phyloP scores from a whole-genome alignment of 176 grass and related monocot species.

The Musa acuminata region DNA sequence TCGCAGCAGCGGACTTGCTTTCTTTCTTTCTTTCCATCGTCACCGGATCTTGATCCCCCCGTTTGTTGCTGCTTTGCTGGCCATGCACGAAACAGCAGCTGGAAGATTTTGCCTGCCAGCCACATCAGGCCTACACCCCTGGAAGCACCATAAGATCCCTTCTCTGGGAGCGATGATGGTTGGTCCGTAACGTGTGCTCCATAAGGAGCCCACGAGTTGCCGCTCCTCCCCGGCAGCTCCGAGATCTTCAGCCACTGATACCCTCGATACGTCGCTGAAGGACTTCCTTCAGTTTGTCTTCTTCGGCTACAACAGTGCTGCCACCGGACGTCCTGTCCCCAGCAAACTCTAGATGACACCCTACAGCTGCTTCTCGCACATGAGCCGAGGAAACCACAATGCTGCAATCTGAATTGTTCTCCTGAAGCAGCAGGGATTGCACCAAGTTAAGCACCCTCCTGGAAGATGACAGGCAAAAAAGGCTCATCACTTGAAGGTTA shows the following conservation, averaged over 20 bases:
- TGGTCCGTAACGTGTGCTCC: conserved; percentile 57
- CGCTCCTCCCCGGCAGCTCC: conserved; percentile 68
- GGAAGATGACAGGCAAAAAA: conserved; percentile 6
- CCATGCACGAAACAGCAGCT: conserved; percentile 41
- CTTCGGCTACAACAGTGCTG: conserved; percentile 33
- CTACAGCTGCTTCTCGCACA: conserved; percentile 74
- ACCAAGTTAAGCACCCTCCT: conserved; percentile 76
- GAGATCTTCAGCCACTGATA: conserved; percentile 51
- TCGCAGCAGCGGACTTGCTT: conserved; percentile 47
- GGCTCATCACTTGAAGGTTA: neutral
- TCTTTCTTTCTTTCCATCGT: conserved; percentile 19
- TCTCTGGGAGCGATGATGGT: conserved; percentile 43
- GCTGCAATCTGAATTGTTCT: conserved; percentile 52
- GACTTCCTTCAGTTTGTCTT: conserved; percentile 39
- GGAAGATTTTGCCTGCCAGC: conserved; percentile 38
- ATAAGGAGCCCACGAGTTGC: conserved; percentile 57
- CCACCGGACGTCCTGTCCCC: conserved; percentile 30
- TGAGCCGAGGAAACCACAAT: conserved; percentile 59
- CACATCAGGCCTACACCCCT: conserved; percentile 72
- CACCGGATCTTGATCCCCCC: conserved; percentile 17
- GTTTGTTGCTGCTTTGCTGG: conserved; percentile 25
- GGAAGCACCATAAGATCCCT: conserved; percentile 61
- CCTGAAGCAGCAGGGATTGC: conserved; percentile 43
- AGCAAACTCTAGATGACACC: conserved; percentile 62
- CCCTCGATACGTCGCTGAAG: conserved; percentile 49